Base-by-base conservation (phyloP, 257 asterid genomes). In the Plantago major region DNA sequence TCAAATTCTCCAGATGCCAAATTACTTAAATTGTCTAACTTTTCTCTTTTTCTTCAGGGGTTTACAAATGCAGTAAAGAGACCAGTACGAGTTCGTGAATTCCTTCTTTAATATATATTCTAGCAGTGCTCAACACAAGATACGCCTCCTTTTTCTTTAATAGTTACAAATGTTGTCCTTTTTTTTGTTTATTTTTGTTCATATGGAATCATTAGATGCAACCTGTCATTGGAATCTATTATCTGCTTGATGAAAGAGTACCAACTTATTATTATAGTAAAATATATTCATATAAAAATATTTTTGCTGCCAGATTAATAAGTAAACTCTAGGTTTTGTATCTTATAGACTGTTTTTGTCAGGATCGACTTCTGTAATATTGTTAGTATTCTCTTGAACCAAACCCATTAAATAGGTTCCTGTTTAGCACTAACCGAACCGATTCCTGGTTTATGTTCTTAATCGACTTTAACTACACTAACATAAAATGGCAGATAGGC, bases 51-150 rank as follows among this genome's bases (percentile, higher is more conserved):
- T 71, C 67, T n/a, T 58, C 75, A 91, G 98, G 98, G 96, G n/a
- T 88, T 77, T 66, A 91, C 98, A 72, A 91, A 91, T 84, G 95
- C 96, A 58, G 98, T 88, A 54, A 91, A 86, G 82, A 82, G 95
- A 73, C 98, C 98, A 5, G 93, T 88, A 58, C 79, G 89, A 60
- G 73, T 88, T 16, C 84, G 87, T 11, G 96, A 91, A 62, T 86
- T 91, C 77, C 84, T 91, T 22, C 46, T 66, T 15, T 88, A 79
- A 82, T 70, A 53, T 43, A 62, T 30, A 22, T 22, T 22, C 26
- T 22, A 33, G 40, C 67, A 40, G 10, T 22, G 28, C 62, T 44
- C 56, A 18, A 60, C 17, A 11, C 43, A 63, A 63, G 58, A 42
- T 37, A 15, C 56, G 42, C 48, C 17, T 49, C 42, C 55, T 43